Evolutionary conservation across 805 yeast genomes (phyloP).

Genomic region (Metschnikowia lachancei): DNA sequence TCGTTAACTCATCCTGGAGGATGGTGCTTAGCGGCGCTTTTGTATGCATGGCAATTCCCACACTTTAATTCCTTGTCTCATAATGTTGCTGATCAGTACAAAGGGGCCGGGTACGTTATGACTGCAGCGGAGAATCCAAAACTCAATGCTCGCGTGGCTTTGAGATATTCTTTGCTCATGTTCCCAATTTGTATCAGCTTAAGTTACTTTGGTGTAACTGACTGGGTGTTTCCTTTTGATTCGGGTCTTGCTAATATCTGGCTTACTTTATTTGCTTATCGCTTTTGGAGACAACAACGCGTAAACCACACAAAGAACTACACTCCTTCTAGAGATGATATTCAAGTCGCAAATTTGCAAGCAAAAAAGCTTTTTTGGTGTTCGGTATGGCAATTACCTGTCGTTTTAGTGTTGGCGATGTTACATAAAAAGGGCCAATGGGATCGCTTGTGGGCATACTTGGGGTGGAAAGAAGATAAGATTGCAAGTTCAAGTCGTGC

Average conservation of each 20-base stretch:
- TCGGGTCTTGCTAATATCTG: slow-evolving; percentile 81
- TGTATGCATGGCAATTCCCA: slow-evolving; percentile 98
- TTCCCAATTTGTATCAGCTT: slow-evolving; percentile 88
- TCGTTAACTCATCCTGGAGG: slow-evolving; percentile 83
- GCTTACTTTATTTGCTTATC: slow-evolving; percentile 74
- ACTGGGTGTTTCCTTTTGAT: slow-evolving; percentile 75
- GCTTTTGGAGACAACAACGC: slow-evolving; percentile 84
- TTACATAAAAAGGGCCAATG: slow-evolving; percentile 93
- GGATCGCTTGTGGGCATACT: slow-evolving; percentile 53
- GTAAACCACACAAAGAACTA: slow-evolving; percentile 47
- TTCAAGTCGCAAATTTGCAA: slow-evolving; percentile 57
- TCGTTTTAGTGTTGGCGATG: slow-evolving; percentile 85
- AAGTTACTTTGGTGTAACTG: slow-evolving; percentile 76
- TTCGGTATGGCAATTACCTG: slow-evolving; percentile 91
- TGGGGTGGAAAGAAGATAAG: slow-evolving; percentile 13
- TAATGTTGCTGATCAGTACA: slow-evolving; percentile 82
- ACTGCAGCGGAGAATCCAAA: slow-evolving; percentile 90
- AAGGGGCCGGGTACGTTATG: slow-evolving; percentile 96
- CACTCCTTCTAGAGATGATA: slow-evolving; percentile 53
- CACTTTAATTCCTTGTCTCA: slow-evolving; percentile 93
- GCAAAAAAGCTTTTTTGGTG: slow-evolving; percentile 93
- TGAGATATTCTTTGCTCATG: slow-evolving; percentile 88
- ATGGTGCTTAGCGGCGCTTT: slow-evolving; percentile 85
- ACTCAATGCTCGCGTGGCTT: slow-evolving; percentile 88
- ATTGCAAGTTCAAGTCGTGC: background rate